Evolutionary conservation across 2,329 filamentous ascomycete species (phyloP), one percentile per base, ranked within the genome.

Genomic region (Fusarium verrucosum): DNA sequence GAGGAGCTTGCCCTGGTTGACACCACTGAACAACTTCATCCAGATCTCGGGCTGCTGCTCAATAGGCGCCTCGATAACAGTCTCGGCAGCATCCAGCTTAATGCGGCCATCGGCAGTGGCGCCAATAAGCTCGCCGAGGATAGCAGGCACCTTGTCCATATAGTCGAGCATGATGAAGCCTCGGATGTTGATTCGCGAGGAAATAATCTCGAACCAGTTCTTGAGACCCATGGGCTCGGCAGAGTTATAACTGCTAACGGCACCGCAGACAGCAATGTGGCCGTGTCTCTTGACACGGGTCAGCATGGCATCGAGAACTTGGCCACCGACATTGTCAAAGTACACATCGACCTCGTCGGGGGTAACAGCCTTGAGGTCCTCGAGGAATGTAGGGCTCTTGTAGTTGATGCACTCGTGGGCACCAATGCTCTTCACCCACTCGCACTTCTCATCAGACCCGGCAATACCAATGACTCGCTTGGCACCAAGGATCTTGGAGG

Each of bases 111-210:
- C 69, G 1, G 68, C 71, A n/a, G 68, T 62, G 30, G 71, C 71
- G 7, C 66, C 65, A n/a, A 73, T 72, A 5, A 73, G 61, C 64
- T 73, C 66, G 11, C 57, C 56, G 1, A 73, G 62, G 16, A 72
- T 71, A 1, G 55, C 62, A 4, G 71, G 70, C 17, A 71, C 58
- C 64, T 72, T 68, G 30, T 73, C 71, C 66, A 72, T 69, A 20
- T 72, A 72, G 37, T 73, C 71, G 19, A 73, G 56, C 71, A 73
- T 72, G 16, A 73, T 72, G 43, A 73, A 73, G 2, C 71, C 71
- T 3, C 57, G 57, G 50, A 73, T 65, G 16, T 46, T 69, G 7
- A 73, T 70, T 7, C 71, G 51, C 56, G 59, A 65, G 2, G 71
- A 73, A 2, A 73, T 67, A 11, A 73, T 43, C 60, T 73, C 71